Percentiles rank a stretch among this genome's conserved stretches.
Conservation (phyloP, 176 grass and related monocot genomes). For the Musa itinerans region DNA sequence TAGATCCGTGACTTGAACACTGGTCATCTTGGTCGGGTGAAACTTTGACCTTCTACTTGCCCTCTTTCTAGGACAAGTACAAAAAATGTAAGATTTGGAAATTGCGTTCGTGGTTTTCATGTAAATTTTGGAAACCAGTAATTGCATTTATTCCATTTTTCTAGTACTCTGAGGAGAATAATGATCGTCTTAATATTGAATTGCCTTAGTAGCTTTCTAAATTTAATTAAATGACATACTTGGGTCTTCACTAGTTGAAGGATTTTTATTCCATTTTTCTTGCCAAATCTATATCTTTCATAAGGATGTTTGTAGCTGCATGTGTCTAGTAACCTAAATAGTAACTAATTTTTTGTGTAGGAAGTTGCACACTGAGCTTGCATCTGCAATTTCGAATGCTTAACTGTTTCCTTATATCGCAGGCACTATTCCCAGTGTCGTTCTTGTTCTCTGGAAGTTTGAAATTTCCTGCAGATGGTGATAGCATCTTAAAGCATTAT, state of each 20-base stretch:
- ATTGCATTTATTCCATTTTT: too few relatives aligned
- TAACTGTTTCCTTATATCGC: conserved; percentile 21
- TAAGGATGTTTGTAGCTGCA: not conserved
- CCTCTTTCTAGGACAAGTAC: not conserved
- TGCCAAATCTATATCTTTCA: not conserved
- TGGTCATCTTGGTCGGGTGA: too few relatives aligned
- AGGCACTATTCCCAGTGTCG: conserved; percentile 77
- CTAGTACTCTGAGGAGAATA: too few relatives aligned
- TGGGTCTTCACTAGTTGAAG: too few relatives aligned
- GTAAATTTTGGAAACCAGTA: not conserved
- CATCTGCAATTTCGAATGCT: not conserved
- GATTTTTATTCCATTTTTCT: too few relatives aligned
- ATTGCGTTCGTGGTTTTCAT: not conserved
- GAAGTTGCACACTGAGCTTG: conserved; percentile 1
- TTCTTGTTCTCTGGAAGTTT: conserved; percentile 90
- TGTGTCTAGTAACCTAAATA: not conserved
- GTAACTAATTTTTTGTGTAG: not conserved
- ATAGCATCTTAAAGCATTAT: conserved; percentile 65
- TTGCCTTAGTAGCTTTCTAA: too few relatives aligned
- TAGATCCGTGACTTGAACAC: too few relatives aligned
- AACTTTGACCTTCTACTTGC: not conserved
- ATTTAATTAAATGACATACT: too few relatives aligned
- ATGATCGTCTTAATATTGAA: too few relatives aligned
- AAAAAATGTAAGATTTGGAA: not conserved
- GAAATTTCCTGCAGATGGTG: conserved; percentile 46